Conservation (phyloP, 179 eudicot genomes). For the Spergularia azorica region DNA sequence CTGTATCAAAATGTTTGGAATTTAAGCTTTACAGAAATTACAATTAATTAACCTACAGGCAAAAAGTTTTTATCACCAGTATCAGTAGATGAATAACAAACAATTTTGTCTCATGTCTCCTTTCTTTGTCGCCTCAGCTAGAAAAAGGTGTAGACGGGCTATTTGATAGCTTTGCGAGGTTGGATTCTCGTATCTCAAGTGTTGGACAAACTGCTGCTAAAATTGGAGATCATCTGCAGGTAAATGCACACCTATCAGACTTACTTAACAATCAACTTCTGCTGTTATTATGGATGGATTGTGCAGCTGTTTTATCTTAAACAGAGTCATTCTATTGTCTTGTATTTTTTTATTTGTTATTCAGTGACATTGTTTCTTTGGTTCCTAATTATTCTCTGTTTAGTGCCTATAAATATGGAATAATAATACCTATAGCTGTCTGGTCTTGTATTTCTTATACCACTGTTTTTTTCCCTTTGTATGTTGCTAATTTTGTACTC, state of each 20-base stretch:
- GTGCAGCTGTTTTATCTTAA: background rate
- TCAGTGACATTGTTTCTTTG: background rate
- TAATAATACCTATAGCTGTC: too few relatives aligned
- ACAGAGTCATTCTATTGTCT: background rate
- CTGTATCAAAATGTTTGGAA: background rate
- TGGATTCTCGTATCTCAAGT: conserved; percentile 59
- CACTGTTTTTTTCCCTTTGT: too few relatives aligned
- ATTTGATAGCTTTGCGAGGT: conserved; percentile 57
- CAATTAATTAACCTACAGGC: background rate
- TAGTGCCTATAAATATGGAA: background rate
- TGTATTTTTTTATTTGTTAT: background rate
- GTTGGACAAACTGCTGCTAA: conserved; percentile 64
- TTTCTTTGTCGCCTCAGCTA: conserved; percentile 49
- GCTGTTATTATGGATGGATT: conserved; percentile 2
- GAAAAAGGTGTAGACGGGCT: conserved; percentile 87
- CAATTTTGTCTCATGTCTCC: conserved; percentile 2
- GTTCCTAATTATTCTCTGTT: background rate
- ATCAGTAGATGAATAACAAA: conserved; percentile 6
- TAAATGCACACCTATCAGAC: conserved; percentile 14
- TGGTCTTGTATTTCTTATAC: too few relatives aligned
- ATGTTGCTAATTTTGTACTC: background rate
- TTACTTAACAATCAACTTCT: background rate
- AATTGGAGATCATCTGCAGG: conserved; percentile 62
- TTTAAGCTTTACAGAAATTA: background rate
- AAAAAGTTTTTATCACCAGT: background rate